A percentile compares a stretch with the other conserved stretches of the same genome.
phyloP scores from a whole-genome alignment of 192 early-diverging fungal genomes.

The Helicostylum pulchrum region DNA sequence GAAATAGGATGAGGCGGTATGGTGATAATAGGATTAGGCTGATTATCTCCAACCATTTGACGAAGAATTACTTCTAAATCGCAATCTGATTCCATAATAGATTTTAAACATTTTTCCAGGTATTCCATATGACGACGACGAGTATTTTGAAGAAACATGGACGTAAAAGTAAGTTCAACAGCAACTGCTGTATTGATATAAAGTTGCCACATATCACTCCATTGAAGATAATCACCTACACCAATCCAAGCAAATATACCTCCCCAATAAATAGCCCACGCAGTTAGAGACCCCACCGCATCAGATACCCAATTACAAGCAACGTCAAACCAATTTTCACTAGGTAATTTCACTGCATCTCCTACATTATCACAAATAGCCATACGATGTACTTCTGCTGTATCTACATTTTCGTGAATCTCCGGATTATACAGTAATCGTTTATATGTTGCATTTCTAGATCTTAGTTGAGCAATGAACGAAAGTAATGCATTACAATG shows the following conservation, averaged over 20 bases:
- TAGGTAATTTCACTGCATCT: constrained; percentile 14
- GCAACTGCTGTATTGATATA: constrained; percentile 25
- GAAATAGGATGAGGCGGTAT: not conserved
- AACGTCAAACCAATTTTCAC: constrained; percentile 16
- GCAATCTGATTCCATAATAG: constrained; percentile 13
- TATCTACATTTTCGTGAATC: not conserved
- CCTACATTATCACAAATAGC: not conserved
- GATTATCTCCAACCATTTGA: constrained; percentile 4
- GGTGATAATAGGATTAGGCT: constrained; percentile 10
- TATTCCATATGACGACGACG: constrained; percentile 19
- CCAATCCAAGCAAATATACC: constrained; percentile 21
- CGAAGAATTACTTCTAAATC: constrained; percentile 13
- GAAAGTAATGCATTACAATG: not conserved
- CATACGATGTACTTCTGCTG: not conserved
- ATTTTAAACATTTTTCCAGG: constrained; percentile 2
- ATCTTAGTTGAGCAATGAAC: constrained; percentile 10
- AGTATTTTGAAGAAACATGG: constrained; percentile 20
- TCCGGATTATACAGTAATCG: not conserved
- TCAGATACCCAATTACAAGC: constrained; percentile 10
- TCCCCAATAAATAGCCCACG: constrained; percentile 8
- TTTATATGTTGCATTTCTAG: not conserved
- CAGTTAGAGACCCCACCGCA: constrained; percentile 5
- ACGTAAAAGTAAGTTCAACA: constrained; percentile 15
- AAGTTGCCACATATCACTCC: constrained; percentile 22
- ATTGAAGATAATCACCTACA: constrained; percentile 10